Conservation (phyloP, 106 monocot species). For the Narthecium ossifragum region DNA sequence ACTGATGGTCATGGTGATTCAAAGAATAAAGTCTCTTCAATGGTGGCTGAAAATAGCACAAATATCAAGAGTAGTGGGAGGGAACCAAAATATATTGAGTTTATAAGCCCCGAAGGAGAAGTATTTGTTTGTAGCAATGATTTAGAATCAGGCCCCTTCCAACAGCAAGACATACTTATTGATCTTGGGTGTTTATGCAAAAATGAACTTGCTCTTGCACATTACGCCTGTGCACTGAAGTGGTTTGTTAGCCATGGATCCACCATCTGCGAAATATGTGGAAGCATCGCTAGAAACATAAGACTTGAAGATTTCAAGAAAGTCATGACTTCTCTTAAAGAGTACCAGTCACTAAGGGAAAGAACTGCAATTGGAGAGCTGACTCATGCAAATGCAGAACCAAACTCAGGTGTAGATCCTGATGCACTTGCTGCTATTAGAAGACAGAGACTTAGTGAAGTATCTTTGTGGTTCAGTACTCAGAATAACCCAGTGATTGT, state of each 20-base stretch:
- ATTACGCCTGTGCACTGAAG: constrained; percentile 96
- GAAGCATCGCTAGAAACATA: constrained; percentile 57
- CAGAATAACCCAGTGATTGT: constrained; percentile 30
- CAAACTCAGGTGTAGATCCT: constrained; percentile 57
- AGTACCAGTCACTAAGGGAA: constrained; percentile 67
- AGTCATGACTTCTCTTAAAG: constrained; percentile 61
- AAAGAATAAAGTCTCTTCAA: constrained; percentile 10
- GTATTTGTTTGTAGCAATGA: constrained; percentile 71
- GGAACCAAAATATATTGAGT: constrained; percentile 43
- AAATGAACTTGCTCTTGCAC: constrained; percentile 87
- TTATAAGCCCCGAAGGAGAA: constrained; percentile 85
- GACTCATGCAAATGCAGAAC: constrained; percentile 17
- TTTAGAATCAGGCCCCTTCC: constrained; percentile 59
- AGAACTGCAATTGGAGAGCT: constrained; percentile 50
- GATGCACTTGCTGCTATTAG: constrained; percentile 79
- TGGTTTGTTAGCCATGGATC: constrained; percentile 98
- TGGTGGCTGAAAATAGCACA: constrained; percentile 2
- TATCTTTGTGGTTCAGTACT: constrained; percentile 87
- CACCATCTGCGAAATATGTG: constrained; percentile 91
- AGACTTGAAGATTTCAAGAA: constrained; percentile 63
- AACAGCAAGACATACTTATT: constrained; percentile 45
- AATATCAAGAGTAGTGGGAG: constrained; percentile 10
- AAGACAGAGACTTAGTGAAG: constrained; percentile 91
- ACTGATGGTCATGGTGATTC: constrained; percentile 5
- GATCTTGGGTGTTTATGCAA: constrained; percentile 93